phyloP scores from a whole-genome alignment of 768 basidiomycete genomes.

The Tulasnella sp. region DNA sequence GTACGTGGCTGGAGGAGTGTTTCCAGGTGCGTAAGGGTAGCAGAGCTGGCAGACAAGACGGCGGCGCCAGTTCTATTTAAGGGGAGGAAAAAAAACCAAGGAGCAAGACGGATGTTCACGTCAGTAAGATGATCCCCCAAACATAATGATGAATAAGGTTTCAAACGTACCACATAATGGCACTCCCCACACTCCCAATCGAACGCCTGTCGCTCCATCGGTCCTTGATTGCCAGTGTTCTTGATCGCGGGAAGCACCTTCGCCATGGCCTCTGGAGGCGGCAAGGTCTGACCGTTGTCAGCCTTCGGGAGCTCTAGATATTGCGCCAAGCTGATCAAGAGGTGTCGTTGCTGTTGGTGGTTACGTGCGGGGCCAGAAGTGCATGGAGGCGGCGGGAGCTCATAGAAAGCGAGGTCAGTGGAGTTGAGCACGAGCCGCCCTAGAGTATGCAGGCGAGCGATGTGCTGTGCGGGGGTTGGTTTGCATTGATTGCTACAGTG shows the following conservation, averaged over 20 bases:
- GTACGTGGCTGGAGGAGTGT: conserved; percentile 5
- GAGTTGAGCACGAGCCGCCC: no score
- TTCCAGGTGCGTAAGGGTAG: conserved; percentile 46
- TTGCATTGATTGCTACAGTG: no score
- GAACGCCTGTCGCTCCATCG: conserved; percentile 45
- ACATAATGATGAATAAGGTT: no score
- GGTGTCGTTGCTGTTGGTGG: neutral
- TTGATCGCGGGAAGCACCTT: conserved; percentile 61
- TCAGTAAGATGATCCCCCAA: no score
- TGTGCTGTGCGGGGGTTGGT: no score
- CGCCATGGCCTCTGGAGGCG: neutral
- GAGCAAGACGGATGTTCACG: no score
- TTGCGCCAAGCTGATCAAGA: neutral
- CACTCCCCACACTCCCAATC: conserved; percentile 79
- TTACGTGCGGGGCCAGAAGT: neutral
- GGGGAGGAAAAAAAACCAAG: neutral
- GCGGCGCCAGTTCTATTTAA: conserved; percentile 56
- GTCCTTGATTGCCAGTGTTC: conserved; percentile 80
- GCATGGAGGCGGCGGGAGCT: no score
- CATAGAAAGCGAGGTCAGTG: no score
- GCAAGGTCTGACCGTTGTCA: neutral
- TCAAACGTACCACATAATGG: conserved; percentile 51
- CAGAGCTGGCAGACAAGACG: conserved; percentile 86
- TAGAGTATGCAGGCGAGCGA: no score
- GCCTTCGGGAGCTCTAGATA: neutral